Evolutionary conservation across 1,139 yeast species (phyloP), one percentile per base, ranked within the genome.

Genomic region (Arxiozyma bovina): DNA sequence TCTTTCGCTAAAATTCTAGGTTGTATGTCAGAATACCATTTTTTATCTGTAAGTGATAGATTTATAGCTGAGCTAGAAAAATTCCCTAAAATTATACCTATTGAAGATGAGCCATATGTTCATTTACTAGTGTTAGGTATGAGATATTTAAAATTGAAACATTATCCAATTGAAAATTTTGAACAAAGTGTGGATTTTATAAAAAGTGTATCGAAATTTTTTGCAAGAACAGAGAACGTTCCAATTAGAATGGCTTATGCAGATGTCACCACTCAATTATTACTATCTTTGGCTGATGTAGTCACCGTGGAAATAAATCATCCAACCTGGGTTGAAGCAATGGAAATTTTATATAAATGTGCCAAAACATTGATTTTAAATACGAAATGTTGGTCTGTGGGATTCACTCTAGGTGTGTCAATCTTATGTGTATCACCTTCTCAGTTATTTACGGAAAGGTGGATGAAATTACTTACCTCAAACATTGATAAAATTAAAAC

Each of bases 291-390:
- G 45, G 96, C 97, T 0, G 94, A 89, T 21, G 77, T 81, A 1
- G 77, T 91, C 42, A 88, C 97, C 0, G 99, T 97, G 0, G 99
- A 94, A 68, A 90, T 90, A 0, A 93, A 94, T 64, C 96, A 90
- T 68, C 99, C 99, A 2, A 82, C 87, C 0, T 94, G 99, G 99
- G 84, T 85, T 0, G 87, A 83, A 52, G 94, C 96, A 0, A 79
- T 89, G 54, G 80, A 79, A 41, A 79, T 90, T 2, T 85, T 79
- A 66, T 70, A 77, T 17, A 78, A 78, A 55, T 81, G 85, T 1
- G 69, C 76, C 40, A 71, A 68, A 15, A 70, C 74, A 50, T 63
- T 78, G 46, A 73, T 76, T 38, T 59, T 69, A 20, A 73, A 75
- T 45, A 74, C 74, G n/a, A 82, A 81, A 62, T 79, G 79, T 54